These are phyloP conservation scores for Leucosporidium scottii DNA, from an alignment of 768 basidiomycete species.

Conservation along the genomic window DNA sequence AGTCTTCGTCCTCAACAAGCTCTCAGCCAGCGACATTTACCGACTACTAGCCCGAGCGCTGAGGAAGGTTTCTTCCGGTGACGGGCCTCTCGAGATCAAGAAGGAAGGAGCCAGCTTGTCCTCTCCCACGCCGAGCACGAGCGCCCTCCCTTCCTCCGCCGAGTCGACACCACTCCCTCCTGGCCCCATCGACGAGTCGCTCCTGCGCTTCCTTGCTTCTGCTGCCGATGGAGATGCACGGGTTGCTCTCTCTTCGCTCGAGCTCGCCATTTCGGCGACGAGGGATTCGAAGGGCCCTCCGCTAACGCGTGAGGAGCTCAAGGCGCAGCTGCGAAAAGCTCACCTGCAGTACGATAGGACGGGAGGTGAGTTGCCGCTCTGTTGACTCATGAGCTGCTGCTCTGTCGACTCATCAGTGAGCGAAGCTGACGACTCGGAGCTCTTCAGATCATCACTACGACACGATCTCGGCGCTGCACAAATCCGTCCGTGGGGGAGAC, in stretches of 20 bases:
- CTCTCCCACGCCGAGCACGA: constrained; percentile 50
- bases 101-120: not conserved
- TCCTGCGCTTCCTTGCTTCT: constrained; percentile 31
- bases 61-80: not conserved
- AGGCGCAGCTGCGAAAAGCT: constrained; percentile 55
- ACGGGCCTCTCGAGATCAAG: not conserved
- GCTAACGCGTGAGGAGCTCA: constrained; percentile 50
- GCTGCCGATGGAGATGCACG: constrained; percentile 38
- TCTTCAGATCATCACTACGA: constrained; percentile 33
- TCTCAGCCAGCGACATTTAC: constrained; percentile 58
- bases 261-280: constrained; percentile 54
- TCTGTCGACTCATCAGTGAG: not conserved
- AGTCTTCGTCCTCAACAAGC: constrained; percentile 64
- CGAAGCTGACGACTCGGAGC: not conserved
- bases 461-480: constrained; percentile 57
- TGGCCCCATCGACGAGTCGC: constrained; percentile 12
- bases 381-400: too few species aligned
- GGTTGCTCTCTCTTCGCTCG: constrained; percentile 67
- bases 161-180: constrained; percentile 8
- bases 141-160: constrained; percentile 41
- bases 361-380: constrained; percentile 52
- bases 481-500: constrained; percentile 69
- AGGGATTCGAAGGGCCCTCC: constrained; percentile 31
- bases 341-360: constrained; percentile 58
- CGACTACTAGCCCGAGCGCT: constrained; percentile 55